Evolutionary conservation across 305 asterid genomes (phyloP).

Genomic region (Fraxinus velutina): DNA sequence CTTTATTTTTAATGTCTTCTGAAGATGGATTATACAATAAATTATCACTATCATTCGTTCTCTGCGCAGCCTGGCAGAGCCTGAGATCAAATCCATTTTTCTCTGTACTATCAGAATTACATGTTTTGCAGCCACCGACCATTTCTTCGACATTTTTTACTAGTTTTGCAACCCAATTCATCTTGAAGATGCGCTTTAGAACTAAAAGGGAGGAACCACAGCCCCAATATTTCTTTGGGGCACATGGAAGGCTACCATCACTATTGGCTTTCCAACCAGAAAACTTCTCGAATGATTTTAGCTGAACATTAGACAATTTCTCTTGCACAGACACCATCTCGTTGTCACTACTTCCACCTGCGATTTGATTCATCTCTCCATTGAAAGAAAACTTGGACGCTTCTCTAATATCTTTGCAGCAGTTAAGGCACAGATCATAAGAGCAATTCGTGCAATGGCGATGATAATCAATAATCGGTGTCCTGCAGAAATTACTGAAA

Average conservation of each 20-base stretch:
- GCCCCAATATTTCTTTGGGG: constrained; percentile 72
- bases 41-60: constrained; percentile 54
- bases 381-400: constrained; percentile 43
- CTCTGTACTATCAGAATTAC: constrained; percentile 40
- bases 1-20: constrained; percentile 63
- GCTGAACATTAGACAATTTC: constrained; percentile 41
- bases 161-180: constrained; percentile 96
- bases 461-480: constrained; percentile 89
- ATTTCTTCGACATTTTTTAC: constrained; percentile 91
- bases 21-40: constrained; percentile 66
- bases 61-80: constrained; percentile 54
- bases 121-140: constrained; percentile 74
- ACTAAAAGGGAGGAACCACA: constrained; percentile 65
- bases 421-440: constrained; percentile 89
- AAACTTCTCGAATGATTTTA: constrained; percentile 40
- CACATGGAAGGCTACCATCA: constrained; percentile 79
- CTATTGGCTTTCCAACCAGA: constrained; percentile 61
- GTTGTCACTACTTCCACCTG: constrained; percentile 34
- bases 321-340: constrained; percentile 34
- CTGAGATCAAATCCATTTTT: constrained; percentile 41
- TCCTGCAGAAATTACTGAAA: constrained; percentile 92
- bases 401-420: constrained; percentile 87
- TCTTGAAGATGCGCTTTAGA: constrained; percentile 86
- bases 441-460: constrained; percentile 87
- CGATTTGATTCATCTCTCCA: constrained; percentile 34